These are phyloP conservation scores for Meyerozyma guilliermondii DNA, from an alignment of 1,139 yeast species.

Conservation along the genomic window DNA sequence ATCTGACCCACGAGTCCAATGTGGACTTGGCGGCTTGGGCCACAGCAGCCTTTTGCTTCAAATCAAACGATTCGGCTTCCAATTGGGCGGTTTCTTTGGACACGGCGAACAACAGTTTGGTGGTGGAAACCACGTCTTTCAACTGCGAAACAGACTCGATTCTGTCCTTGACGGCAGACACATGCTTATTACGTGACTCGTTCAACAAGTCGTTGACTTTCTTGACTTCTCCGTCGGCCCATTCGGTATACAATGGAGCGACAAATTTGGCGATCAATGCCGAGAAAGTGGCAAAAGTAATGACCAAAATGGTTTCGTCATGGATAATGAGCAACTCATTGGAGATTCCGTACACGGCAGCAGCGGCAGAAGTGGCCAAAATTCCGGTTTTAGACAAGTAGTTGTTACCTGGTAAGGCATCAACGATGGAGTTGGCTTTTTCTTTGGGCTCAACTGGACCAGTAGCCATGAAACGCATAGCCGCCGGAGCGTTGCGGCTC, in stretches of 20 bases:
- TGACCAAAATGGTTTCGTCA: constrained; percentile 85
- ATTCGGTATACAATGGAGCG: constrained; percentile 91
- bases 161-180: constrained; percentile 88
- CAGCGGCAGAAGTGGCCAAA: constrained; percentile 92
- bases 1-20: constrained; percentile 98
- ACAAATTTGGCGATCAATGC: constrained; percentile 78
- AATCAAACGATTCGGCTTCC: constrained; percentile 90
- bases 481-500: constrained; percentile 25
- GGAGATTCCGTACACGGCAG: constrained; percentile 88
- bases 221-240: constrained; percentile 89
- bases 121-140: constrained; percentile 87
- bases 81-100: constrained; percentile 95
- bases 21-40: constrained; percentile 91
- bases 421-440: constrained; percentile 85
- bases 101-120: constrained; percentile 85
- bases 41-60: constrained; percentile 84
- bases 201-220: constrained; percentile 78
- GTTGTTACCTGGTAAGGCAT: constrained; percentile 90
- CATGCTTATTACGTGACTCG: constrained; percentile 86
- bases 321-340: constrained; percentile 89
- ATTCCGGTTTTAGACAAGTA: constrained; percentile 89
- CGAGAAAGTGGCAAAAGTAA: constrained; percentile 73
- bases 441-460: constrained; percentile 74
- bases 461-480: constrained; percentile 62
- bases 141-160: constrained; percentile 82